Evolutionary conservation across 495 filamentous ascomycete species (phyloP).

Genomic region (Saxophila tyrrhenica): DNA sequence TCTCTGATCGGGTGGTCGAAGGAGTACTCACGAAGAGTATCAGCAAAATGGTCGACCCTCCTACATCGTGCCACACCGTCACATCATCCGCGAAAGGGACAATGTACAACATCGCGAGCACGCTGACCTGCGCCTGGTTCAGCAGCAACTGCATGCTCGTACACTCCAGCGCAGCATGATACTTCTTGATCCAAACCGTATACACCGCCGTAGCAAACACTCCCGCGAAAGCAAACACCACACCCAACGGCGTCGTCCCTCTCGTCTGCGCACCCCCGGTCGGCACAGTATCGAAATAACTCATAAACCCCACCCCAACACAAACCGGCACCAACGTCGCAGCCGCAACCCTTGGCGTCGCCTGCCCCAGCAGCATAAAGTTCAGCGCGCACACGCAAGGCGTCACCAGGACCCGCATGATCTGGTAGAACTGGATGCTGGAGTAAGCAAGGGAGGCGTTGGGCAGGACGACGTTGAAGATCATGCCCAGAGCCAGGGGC

Average conservation of each 20-base stretch:
- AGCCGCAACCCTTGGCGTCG: slow-evolving; percentile 44
- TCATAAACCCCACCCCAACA: slow-evolving; percentile 55
- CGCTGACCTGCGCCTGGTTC: slow-evolving; percentile 59
- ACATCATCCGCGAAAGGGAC: slow-evolving; percentile 56
- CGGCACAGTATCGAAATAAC: slow-evolving; percentile 58
- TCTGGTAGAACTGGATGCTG: slow-evolving; percentile 63
- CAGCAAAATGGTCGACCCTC: slow-evolving; percentile 41
- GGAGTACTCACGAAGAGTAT: slow-evolving; percentile 44
- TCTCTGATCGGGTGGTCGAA: too few relatives aligned
- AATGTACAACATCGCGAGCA: slow-evolving; percentile 50
- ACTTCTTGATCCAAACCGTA: slow-evolving; percentile 17
- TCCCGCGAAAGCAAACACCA: slow-evolving; percentile 13
- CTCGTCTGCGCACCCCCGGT: slow-evolving; percentile 31
- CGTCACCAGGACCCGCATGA: slow-evolving; percentile 60
- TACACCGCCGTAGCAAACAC: slow-evolving; percentile 8
- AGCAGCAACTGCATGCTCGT: slow-evolving; percentile 50
- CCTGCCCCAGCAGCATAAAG: slow-evolving; percentile 49
- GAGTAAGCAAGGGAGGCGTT: slow-evolving; percentile 63
- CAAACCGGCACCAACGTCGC: slow-evolving; percentile 53
- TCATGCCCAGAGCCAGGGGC: slow-evolving; percentile 55
- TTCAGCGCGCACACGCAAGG: slow-evolving; percentile 58
- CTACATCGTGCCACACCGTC: slow-evolving; percentile 41
- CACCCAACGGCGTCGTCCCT: slow-evolving; percentile 11
- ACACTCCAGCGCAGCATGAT: slow-evolving; percentile 11
- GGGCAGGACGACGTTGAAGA: slow-evolving; percentile 61